A percentile compares a stretch with the other conserved stretches of the same genome.
Conservation (phyloP, 345 rosid species). For the Moringa oleifera region DNA sequence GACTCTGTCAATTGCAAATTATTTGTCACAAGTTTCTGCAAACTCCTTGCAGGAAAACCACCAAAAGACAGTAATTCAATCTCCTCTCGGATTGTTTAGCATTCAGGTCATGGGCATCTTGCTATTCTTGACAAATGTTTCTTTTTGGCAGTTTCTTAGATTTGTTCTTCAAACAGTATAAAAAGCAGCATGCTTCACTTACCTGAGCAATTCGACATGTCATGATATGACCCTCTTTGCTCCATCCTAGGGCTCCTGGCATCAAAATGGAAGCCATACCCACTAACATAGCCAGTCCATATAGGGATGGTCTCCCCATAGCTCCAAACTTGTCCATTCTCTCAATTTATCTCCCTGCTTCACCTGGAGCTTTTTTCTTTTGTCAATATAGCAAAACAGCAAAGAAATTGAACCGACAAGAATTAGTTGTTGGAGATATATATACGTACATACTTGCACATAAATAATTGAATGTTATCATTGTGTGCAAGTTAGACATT, state of each 20-base stretch:
- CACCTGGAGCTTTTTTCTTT: slow-evolving; percentile 2
- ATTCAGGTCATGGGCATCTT: too few relatives aligned
- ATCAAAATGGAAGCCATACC: slow-evolving; percentile 27
- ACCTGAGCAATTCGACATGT: slow-evolving; percentile 93
- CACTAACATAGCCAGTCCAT: slow-evolving; percentile 23
- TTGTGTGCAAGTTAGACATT: slow-evolving; percentile 57
- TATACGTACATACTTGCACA: slow-evolving; percentile 1
- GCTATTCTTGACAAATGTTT: too few relatives aligned
- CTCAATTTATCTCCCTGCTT: slow-evolving; percentile 2
- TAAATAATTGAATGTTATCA: slow-evolving; percentile 24
- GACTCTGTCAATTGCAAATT: slow-evolving; percentile 33
- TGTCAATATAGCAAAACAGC: slow-evolving; percentile 7
- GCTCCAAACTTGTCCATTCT: slow-evolving; percentile 20
- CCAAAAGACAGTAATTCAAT: too few relatives aligned
- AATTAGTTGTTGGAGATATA: slow-evolving; percentile 12
- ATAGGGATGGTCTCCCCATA: slow-evolving; percentile 18
- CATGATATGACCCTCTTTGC: slow-evolving; percentile 89
- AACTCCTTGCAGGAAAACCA: not conserved
- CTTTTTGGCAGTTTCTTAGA: too few relatives aligned
- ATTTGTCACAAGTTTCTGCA: not conserved
- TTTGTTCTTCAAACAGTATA: too few relatives aligned
- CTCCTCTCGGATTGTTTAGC: too few relatives aligned
- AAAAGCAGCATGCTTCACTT: too few relatives aligned
- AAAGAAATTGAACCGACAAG: slow-evolving; percentile 15
- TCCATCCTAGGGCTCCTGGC: slow-evolving; percentile 57